phyloP scores from a whole-genome alignment of 106 monocot genomes.

The Acorus gramineus region DNA sequence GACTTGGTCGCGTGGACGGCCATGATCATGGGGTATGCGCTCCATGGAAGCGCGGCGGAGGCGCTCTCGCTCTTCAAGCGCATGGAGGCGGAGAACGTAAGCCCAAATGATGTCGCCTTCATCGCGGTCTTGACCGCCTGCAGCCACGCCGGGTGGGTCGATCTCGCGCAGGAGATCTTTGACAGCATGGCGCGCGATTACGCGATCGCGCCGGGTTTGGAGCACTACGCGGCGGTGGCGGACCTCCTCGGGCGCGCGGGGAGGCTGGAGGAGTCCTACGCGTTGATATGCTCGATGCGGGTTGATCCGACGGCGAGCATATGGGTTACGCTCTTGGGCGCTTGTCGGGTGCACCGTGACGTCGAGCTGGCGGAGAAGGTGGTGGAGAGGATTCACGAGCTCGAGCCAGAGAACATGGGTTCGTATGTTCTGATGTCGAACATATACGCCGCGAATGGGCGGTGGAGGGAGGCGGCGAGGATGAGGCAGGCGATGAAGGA shows the following conservation, averaged over 20 bases:
- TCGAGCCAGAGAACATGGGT: constrained; percentile 55
- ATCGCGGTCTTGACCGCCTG: constrained; percentile 84
- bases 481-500: constrained; percentile 35
- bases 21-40: constrained; percentile 96
- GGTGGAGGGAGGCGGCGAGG: constrained; percentile 70
- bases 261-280: constrained; percentile 59
- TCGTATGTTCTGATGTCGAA: constrained; percentile 71
- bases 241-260: constrained; percentile 85
- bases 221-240: constrained; percentile 82
- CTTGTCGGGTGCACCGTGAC: constrained; percentile 71
- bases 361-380: constrained; percentile 52
- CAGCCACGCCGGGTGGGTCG: constrained; percentile 82
- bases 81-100: constrained; percentile 51
- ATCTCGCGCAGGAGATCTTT: constrained; percentile 48
- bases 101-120: constrained; percentile 70
- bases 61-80: constrained; percentile 53
- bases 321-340: constrained; percentile 68
- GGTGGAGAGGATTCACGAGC: constrained; percentile 46
- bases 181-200: constrained; percentile 56
- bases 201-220: constrained; percentile 55
- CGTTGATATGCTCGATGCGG: constrained; percentile 65
- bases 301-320: constrained; percentile 73
- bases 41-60: constrained; percentile 71
- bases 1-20: constrained; percentile 81
- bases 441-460: constrained; percentile 70